A percentile compares a stretch with the other conserved stretches of the same genome.
phyloP scores from a whole-genome alignment of 2,329 filamentous ascomycete genomes.

The Fusarium avenaceum region DNA sequence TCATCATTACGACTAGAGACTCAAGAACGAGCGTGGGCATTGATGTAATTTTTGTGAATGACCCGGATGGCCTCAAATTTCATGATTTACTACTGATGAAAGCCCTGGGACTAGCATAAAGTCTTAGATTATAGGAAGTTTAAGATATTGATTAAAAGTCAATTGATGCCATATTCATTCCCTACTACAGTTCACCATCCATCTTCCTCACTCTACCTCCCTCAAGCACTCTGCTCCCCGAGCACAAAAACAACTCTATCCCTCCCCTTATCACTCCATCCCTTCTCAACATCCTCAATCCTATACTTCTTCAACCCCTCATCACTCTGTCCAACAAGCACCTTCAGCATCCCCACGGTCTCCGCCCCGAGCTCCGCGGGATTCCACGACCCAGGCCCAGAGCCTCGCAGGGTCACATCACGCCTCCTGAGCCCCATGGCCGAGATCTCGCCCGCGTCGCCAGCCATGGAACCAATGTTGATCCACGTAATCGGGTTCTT shows the following conservation, averaged over 20 bases:
- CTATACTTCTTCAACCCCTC: constrained; percentile 41
- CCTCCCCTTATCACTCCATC: constrained; percentile 42
- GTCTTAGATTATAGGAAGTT: too few species aligned
- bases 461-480: constrained; percentile 63
- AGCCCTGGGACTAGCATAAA: too few species aligned
- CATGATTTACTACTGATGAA: neutral
- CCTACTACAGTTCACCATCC: neutral
- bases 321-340: constrained; percentile 42
- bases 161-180: neutral
- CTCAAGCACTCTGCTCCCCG: constrained; percentile 31
- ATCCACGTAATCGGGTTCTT: constrained; percentile 65
- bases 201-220: neutral
- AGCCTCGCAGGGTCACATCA: constrained; percentile 62
- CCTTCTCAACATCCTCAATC: constrained; percentile 48
- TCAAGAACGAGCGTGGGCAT: too few species aligned
- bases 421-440: constrained; percentile 62
- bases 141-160: neutral
- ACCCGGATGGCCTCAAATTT: too few species aligned
- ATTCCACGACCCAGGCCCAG: constrained; percentile 61
- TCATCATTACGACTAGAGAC: too few species aligned
- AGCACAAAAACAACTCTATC: constrained; percentile 51
- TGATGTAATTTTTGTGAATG: too few species aligned
- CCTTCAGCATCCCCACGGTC: constrained; percentile 46
- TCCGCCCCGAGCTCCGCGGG: constrained; percentile 47
- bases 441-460: constrained; percentile 56